Conservation (phyloP, 345 rosid genomes). For the Aegle marmelos region DNA sequence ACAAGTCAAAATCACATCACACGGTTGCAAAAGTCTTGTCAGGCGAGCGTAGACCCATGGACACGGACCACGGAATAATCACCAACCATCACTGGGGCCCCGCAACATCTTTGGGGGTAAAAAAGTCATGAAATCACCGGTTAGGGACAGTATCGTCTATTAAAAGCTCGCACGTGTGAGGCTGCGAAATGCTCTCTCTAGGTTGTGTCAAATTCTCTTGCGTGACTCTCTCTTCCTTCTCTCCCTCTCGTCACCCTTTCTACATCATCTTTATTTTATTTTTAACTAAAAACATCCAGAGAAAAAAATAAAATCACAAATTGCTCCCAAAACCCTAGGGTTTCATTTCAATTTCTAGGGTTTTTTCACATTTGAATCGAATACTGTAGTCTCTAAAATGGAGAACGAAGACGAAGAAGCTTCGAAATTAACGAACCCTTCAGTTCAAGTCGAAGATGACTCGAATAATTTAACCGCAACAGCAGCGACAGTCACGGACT, state of each 20-base stretch:
- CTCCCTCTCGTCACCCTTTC: not conserved
- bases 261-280: not conserved
- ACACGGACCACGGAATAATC: not conserved
- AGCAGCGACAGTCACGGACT: not conserved
- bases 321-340: conserved; percentile 28
- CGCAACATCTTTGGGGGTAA: not conserved
- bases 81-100: not conserved
- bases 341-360: conserved; percentile 29
- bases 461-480: not conserved
- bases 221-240: not conserved
- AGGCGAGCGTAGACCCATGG: not conserved
- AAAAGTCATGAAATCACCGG: not conserved
- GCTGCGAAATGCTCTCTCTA: not conserved
- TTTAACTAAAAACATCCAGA: not conserved
- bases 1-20: not conserved
- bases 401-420: conserved; percentile 51
- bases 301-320: not conserved
- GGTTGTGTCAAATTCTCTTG: not conserved
- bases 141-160: not conserved
- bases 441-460: conserved; percentile 20
- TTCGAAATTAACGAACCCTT: conserved; percentile 14
- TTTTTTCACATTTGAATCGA: conserved; percentile 17
- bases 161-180: not conserved
- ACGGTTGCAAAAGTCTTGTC: not conserved
- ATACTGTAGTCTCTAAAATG: conserved; percentile 24